These are phyloP conservation scores for Gigaspora rosea DNA, from an alignment of 192 early-diverging fungal genomes.

Conservation along the genomic window DNA sequence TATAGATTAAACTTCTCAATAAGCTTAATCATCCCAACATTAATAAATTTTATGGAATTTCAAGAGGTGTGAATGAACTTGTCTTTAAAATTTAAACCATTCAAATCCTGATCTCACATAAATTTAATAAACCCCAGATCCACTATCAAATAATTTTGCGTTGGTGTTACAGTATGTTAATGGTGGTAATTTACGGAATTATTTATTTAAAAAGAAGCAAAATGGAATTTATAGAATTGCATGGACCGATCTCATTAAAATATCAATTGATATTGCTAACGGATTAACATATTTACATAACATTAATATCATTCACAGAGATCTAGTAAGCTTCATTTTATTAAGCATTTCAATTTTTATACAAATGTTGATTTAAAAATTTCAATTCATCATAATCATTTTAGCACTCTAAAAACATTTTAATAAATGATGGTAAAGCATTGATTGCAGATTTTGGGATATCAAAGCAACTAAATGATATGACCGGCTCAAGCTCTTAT, in stretches of 20 bases:
- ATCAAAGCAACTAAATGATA: background rate
- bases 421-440: background rate
- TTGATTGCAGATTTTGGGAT: conserved; percentile 25
- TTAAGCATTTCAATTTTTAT: background rate
- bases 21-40: background rate
- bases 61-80: background rate
- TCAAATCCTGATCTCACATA: background rate
- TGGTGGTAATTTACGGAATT: conserved; percentile 10
- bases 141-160: background rate
- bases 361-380: background rate
- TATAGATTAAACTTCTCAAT: too few relatives aligned
- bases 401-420: conserved; percentile 27
- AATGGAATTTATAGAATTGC: background rate
- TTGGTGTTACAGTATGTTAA: conserved; percentile 15
- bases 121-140: background rate
- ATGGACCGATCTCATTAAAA: background rate
- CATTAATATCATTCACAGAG: conserved; percentile 5
- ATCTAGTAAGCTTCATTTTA: conserved; percentile 10
- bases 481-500: background rate
- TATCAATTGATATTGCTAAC: background rate
- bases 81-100: background rate
- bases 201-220: background rate
- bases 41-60: background rate
- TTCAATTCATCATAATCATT: background rate
- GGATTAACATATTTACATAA: background rate